These are phyloP conservation scores for Chalaropsis ovoidea DNA, from an alignment of 2,329 filamentous ascomycete species.

Conservation along the genomic window DNA sequence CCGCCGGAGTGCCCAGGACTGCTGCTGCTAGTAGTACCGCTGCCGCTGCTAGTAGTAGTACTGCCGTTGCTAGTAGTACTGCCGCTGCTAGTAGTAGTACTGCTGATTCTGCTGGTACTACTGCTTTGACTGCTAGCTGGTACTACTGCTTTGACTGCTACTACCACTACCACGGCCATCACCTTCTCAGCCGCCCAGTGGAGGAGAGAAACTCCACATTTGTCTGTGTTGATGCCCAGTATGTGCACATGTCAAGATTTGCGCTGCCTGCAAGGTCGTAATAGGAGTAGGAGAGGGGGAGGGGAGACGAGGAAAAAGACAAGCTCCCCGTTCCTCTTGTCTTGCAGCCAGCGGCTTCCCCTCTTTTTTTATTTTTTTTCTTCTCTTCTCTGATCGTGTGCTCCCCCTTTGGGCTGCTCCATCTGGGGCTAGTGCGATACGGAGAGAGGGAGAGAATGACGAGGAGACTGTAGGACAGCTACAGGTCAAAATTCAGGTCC, in stretches of 20 bases:
- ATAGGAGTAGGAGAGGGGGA: not conserved
- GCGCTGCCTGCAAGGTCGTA: slow-evolving; percentile 3
- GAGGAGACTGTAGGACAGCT: no score
- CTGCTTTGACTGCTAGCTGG: no score
- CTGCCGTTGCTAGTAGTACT: no score
- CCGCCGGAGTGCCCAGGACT: not conserved
- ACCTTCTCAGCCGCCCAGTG: not conserved
- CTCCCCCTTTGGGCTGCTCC: not conserved
- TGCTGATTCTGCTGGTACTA: no score
- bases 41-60: not conserved
- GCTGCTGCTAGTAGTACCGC: not conserved
- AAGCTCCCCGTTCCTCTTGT: slow-evolving; percentile 1
- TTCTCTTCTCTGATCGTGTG: not conserved
- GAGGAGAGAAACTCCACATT: slow-evolving; percentile 13
- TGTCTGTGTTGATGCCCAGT: slow-evolving; percentile 13
- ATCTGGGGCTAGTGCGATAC: not conserved
- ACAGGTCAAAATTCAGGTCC: not conserved
- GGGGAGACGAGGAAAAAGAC: not conserved
- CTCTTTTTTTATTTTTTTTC: slow-evolving; percentile 4
- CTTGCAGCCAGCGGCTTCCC: not conserved
- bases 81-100: no score
- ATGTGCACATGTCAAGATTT: slow-evolving; percentile 13
- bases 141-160: no score
- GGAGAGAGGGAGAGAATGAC: no score
- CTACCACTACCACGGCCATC: not conserved